Conservation (phyloP, 768 basidiomycete genomes). For the Leccinum broughii region DNA sequence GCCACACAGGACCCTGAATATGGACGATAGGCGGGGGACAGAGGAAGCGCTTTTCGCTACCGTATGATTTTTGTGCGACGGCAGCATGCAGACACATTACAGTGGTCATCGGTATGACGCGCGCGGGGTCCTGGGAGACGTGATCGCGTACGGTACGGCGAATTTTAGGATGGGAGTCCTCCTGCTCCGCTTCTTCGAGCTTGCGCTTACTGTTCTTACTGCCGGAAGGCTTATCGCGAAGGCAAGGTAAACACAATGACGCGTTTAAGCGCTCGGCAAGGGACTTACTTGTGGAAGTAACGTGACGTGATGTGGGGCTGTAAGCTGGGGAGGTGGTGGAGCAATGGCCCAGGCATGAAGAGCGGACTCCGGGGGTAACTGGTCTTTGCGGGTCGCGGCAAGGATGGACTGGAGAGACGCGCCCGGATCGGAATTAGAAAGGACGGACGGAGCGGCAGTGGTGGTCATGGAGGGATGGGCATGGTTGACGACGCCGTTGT, state of each 20-base stretch:
- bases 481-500: slow-evolving; percentile 30
- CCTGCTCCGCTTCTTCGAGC: slow-evolving; percentile 59
- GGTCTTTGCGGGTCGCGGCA: slow-evolving; percentile 34
- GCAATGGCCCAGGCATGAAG: slow-evolving; percentile 42
- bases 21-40: slow-evolving; percentile 93
- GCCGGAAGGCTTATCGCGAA: slow-evolving; percentile 29
- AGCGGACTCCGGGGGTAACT: slow-evolving; percentile 28
- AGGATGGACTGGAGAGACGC: slow-evolving; percentile 44
- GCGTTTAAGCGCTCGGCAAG: slow-evolving; percentile 30
- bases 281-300: slow-evolving; percentile 42
- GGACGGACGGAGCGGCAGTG: slow-evolving; percentile 32
- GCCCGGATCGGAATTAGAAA: slow-evolving; percentile 39
- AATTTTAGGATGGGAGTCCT: slow-evolving; percentile 74
- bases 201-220: slow-evolving; percentile 68
- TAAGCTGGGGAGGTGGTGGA: slow-evolving; percentile 33
- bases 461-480: slow-evolving; percentile 33
- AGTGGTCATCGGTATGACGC: slow-evolving; percentile 86
- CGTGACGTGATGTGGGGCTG: slow-evolving; percentile 29
- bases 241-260: slow-evolving; percentile 23
- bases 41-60: slow-evolving; percentile 92
- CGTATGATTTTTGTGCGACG: slow-evolving; percentile 95
- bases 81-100: slow-evolving; percentile 89
- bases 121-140: slow-evolving; percentile 70
- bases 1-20: slow-evolving; percentile 86
- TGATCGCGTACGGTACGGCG: slow-evolving; percentile 83